Evolutionary conservation across 1,284 basidiomycete species (phyloP), one percentile per base, ranked within the genome.

Genomic region (Apiotrichum siamense): DNA sequence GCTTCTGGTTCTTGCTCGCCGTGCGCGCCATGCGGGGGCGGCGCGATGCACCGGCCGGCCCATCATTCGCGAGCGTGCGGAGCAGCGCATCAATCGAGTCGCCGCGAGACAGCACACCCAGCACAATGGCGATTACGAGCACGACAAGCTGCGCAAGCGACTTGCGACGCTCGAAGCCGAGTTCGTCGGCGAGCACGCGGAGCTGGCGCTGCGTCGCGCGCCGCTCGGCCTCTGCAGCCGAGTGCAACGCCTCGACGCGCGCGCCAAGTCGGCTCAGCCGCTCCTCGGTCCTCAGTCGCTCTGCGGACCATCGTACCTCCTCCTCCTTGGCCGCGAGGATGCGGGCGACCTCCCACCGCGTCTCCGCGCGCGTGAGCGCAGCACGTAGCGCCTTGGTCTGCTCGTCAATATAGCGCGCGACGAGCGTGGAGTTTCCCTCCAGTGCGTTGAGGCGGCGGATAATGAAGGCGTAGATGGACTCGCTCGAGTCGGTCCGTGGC

Each of bases 381-480:
- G 87, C 84, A 7, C 88, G 79, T 31, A 96, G 80, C 31, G 83
- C 81, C 20, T 80, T 77, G 1, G 85, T 87, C 68, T 96, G 93
- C 66, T 94, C 90, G 64, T 94, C 90, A 23, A 96, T 84, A 69
- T 96, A 98, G 18, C 84, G 80, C 44, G 85, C 81, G 47, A 90
- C 87, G 1, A 97, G 77, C 0, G 88, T 91, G 36, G 90, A 86
- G 65, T 96, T 96, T 7, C 81, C 80, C 69, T 98, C 94, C 5
- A 98, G 80, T 7, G 83, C 83, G 7, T 81, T 82, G 13, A 98
- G 80, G 2, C 92, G 84, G 59, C 97, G 94, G 82, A 92, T 92
- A 63, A 98, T 98, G 11, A 87, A 89, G 11, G 91, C 85, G 66
- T 96, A 98, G 63, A 98, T 94, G 0, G 90, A 94, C 72, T 98